Evolutionary conservation across 1,284 basidiomycete genomes (phyloP).

Genomic region (Moniliophthora roreri): DNA sequence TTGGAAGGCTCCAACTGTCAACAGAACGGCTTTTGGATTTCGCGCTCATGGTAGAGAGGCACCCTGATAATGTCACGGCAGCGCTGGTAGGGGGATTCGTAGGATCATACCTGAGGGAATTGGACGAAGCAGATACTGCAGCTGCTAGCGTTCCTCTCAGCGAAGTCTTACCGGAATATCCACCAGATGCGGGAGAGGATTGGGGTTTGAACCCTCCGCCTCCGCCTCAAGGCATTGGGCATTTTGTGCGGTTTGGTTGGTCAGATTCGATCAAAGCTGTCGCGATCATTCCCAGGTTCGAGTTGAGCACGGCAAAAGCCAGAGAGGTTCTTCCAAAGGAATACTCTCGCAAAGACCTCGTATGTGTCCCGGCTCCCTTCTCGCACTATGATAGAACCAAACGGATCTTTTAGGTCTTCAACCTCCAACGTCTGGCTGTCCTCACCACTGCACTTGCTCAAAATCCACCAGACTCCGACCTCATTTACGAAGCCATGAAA

Average conservation of each 20-base stretch:
- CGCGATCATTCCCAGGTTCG: constrained; percentile 95
- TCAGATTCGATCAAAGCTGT: constrained; percentile 86
- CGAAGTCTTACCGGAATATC: constrained; percentile 97
- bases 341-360: constrained; percentile 92
- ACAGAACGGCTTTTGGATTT: constrained; percentile 86
- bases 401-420: constrained; percentile 79
- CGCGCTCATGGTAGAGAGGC: constrained; percentile 98
- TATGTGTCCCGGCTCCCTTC: constrained; percentile 40
- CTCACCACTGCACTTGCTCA: constrained; percentile 92
- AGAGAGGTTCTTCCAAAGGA: constrained; percentile 81
- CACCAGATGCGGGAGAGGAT: constrained; percentile 84
- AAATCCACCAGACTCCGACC: constrained; percentile 87
- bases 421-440: constrained; percentile 96
- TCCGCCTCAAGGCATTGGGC: constrained; percentile 91
- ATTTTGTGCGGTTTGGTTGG: constrained; percentile 94
- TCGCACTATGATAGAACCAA: constrained; percentile 1
- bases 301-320: constrained; percentile 95
- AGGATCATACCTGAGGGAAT: constrained; percentile 93
- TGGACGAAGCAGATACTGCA: constrained; percentile 74
- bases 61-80: constrained; percentile 99
- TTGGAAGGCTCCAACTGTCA: constrained; percentile 76
- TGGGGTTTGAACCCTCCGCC: constrained; percentile 91
- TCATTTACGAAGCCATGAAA: constrained; percentile 99
- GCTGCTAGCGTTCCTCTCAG: constrained; percentile 91
- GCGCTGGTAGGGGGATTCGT: constrained; percentile 97